Conservation (phyloP, 495 filamentous ascomycete genomes). For the Recurvomyces mirabilis region DNA sequence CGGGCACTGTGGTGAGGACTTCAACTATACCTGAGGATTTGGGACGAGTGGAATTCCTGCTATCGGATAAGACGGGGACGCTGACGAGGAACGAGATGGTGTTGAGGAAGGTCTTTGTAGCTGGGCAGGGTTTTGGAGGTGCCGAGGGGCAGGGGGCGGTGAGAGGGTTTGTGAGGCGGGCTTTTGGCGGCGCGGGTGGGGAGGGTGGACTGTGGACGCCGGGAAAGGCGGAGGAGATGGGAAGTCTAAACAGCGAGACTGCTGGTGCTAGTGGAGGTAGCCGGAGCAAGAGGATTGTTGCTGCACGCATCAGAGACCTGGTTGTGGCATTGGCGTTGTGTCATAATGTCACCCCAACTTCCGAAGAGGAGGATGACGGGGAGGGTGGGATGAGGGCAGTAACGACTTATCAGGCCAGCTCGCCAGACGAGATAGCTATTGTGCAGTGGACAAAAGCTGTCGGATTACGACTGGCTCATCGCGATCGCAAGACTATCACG, state of each 20-base stretch:
- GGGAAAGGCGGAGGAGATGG: constrained; percentile 34
- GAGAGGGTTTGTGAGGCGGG: constrained; percentile 68
- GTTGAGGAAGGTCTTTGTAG: constrained; percentile 95
- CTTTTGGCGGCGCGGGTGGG: constrained; percentile 37
- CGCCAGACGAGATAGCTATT: constrained; percentile 97
- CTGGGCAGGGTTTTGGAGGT: constrained; percentile 93
- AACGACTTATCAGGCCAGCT: constrained; percentile 89
- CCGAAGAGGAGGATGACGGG: constrained; percentile 51
- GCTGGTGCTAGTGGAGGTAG: constrained; percentile 28
- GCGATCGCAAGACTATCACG: constrained; percentile 73
- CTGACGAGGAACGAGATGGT: constrained; percentile 84
- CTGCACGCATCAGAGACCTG: constrained; percentile 79
- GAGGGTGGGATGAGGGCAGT: constrained; percentile 59
- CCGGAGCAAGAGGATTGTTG: constrained; percentile 82
- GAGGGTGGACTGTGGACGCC: constrained; percentile 53
- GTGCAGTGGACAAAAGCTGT: constrained; percentile 91
- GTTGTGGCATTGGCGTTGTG: constrained; percentile 86
- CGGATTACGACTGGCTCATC: constrained; percentile 70
- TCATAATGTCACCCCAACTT: constrained; percentile 95
- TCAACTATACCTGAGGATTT: constrained; percentile 97
- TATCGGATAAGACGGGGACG: constrained; percentile 96
- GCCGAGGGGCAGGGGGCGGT: constrained; percentile 95
- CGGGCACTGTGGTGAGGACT: constrained; percentile 84
- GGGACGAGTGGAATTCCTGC: constrained; percentile 87
- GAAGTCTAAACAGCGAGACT: neutral